Base-by-base conservation (phyloP, 2,329 filamentous ascomycete species). In the Neonectria sp. region DNA sequence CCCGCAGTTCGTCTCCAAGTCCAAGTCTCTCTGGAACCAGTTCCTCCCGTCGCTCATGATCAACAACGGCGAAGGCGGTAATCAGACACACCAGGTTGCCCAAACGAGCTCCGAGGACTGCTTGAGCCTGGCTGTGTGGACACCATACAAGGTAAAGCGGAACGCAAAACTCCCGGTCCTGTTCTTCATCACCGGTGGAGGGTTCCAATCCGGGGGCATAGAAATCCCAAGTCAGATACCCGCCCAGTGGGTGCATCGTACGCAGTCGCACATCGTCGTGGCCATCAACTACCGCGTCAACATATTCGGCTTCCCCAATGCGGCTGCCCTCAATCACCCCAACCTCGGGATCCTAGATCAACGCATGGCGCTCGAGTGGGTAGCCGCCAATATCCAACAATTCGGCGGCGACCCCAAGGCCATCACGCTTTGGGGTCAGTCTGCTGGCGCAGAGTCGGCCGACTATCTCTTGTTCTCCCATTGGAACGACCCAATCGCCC, bases 391-490 rank as follows among this genome's bases (percentile, higher is more conserved):
- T 71, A 84, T 87, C 25, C 80, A 73, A 9, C 75, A 74, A 1
- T 89, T 89, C 67, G 85, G 85, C 24, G 87, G 87, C 13, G 83
- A 86, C 64, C 77, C 81, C 3, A 55, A 74, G 3, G 73, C 77
- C 15, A 85, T 86, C 67, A 80, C 80, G 0, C 77, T 86, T 21
- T 84, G 83, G 73, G 86, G 86, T 13, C 82, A 86, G 74, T 85
- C 83, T 35, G 84, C 86, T 3, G 85, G 86, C 3, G 79, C 63
- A 0, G 90, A 92, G 2, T 86, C 90, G 57, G 88, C 93, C 73
- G 92, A 94, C 68, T 92, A 93, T 86, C 82, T 88, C 2, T 81
- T 93, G 25, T 93, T 56, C 24, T 56, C 84, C 12, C 86, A 79
- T 84, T 69, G 76, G 24, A 76, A 85, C 6, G 80, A 86, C 61